Evolutionary conservation across 225 moss, liverwort and hornwort species (phyloP).

Genomic region (Thuidium tamariscinum): DNA sequence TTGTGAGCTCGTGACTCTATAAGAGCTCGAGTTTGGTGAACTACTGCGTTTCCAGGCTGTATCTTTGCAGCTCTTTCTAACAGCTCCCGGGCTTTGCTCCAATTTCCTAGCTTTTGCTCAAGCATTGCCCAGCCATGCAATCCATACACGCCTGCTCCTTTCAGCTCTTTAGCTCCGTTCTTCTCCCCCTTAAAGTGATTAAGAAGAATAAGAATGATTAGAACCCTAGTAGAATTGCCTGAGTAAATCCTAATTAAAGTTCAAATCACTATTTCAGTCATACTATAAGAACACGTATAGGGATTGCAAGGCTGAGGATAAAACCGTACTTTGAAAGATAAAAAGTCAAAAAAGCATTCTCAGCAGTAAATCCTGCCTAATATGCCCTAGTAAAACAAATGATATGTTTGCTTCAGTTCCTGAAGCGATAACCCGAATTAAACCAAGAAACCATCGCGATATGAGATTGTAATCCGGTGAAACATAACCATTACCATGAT

Average conservation of each 20-base stretch:
- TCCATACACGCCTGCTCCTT: conserved; percentile 67
- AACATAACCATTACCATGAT: background rate
- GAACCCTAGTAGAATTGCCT: background rate
- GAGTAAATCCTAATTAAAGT: background rate
- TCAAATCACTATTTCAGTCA: background rate
- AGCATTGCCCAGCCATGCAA: conserved; percentile 90
- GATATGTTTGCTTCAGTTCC: background rate
- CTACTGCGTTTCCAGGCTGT: conserved; percentile 86
- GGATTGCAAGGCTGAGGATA: too few relatives aligned
- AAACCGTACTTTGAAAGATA: background rate
- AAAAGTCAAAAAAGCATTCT: background rate
- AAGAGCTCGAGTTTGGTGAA: conserved; percentile 79
- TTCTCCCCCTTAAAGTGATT: conserved; percentile 44
- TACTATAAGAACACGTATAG: background rate
- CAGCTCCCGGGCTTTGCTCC: conserved; percentile 69
- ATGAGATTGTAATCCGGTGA: background rate
- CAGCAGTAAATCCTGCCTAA: background rate
- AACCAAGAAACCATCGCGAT: background rate
- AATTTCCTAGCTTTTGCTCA: conserved; percentile 77
- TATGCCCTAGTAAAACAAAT: background rate
- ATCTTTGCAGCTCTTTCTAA: conserved; percentile 68
- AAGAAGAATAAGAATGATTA: background rate
- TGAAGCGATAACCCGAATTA: background rate
- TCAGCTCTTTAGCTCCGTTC: conserved; percentile 32
- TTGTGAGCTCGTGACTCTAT: conserved; percentile 75